These are phyloP conservation scores for Avena atlantica DNA, from an alignment of 176 grass and related monocot species.

Conservation along the genomic window DNA sequence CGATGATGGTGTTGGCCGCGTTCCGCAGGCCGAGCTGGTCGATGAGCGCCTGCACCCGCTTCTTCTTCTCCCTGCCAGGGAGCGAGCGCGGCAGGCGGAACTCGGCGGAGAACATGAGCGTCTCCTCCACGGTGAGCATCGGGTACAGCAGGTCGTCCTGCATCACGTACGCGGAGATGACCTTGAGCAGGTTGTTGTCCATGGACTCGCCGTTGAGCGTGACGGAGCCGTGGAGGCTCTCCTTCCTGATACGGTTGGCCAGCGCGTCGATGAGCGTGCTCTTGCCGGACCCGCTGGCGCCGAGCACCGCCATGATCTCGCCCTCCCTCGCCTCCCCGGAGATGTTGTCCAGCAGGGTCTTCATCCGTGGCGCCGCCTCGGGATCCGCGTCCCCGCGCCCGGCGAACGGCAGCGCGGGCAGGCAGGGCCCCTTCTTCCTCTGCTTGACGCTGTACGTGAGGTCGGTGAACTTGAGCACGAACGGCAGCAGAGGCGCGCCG, in stretches of 20 bases:
- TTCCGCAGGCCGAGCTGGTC: slow-evolving; percentile 83
- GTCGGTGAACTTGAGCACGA: slow-evolving; percentile 85
- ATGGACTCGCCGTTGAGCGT: slow-evolving; percentile 85
- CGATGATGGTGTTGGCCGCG: slow-evolving; percentile 93
- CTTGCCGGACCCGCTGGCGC: slow-evolving; percentile 94
- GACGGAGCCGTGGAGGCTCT: slow-evolving; percentile 83
- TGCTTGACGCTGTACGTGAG: slow-evolving; percentile 89
- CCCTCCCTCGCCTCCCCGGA: slow-evolving; percentile 90
- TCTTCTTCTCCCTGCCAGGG: slow-evolving; percentile 74
- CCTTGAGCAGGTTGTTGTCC: slow-evolving; percentile 83
- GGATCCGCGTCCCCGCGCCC: slow-evolving; percentile 12
- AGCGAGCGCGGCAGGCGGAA: slow-evolving; percentile 91
- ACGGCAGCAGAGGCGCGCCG: slow-evolving; percentile 45
- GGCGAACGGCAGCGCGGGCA: slow-evolving; percentile 50
- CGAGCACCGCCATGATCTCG: slow-evolving; percentile 97
- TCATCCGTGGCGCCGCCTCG: slow-evolving; percentile 57
- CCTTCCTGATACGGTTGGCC: slow-evolving; percentile 82
- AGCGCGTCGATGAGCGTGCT: slow-evolving; percentile 97
- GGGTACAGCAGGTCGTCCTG: slow-evolving; percentile 97
- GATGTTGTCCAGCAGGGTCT: slow-evolving; percentile 78
- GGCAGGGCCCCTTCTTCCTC: slow-evolving; percentile 55
- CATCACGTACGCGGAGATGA: slow-evolving; percentile 97
- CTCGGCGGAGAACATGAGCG: slow-evolving; percentile 98
- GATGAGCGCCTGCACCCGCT: slow-evolving; percentile 85
- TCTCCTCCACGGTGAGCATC: slow-evolving; percentile 98